A percentile compares a stretch with the other conserved stretches of the same genome.
These are phyloP conservation scores for Saturnispora kantuleensis DNA, from an alignment of 805 yeast species.

Conservation along the genomic window DNA sequence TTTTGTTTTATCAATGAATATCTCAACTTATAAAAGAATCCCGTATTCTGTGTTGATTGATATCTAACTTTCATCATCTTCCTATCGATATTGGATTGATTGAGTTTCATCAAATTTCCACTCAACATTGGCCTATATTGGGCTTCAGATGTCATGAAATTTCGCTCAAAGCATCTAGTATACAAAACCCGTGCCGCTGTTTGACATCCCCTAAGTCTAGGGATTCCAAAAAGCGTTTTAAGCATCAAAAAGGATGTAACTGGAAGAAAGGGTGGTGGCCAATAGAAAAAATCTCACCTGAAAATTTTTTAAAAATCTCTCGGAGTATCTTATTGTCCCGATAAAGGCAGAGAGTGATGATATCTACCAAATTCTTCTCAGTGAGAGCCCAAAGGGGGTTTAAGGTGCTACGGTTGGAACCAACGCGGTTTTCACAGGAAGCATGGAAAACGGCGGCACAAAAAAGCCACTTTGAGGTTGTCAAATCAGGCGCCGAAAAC, in stretches of 20 bases:
- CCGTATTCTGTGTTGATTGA: not conserved
- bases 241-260: too few relatives aligned
- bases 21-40: slow-evolving; percentile 18
- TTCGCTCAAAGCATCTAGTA: too few relatives aligned
- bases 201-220: too few relatives aligned
- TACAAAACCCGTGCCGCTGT: too few relatives aligned
- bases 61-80: not conserved
- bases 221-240: too few relatives aligned
- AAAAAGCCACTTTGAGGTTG: slow-evolving; percentile 33
- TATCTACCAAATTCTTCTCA: too few relatives aligned
- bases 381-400: slow-evolving; percentile 22
- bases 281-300: too few relatives aligned
- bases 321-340: slow-evolving; percentile 1
- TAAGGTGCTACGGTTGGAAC: slow-evolving; percentile 58
- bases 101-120: not conserved
- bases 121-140: too few relatives aligned
- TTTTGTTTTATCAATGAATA: slow-evolving; percentile 41
- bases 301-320: not conserved
- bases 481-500: slow-evolving; percentile 32
- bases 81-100: not conserved
- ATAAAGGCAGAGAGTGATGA: not conserved
- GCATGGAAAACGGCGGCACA: slow-evolving; percentile 43
- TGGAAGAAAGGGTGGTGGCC: too few relatives aligned
- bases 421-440: slow-evolving; percentile 45
- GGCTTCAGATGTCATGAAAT: too few relatives aligned